Evolutionary conservation across 108 stramenopile species (phyloP), one percentile per base, ranked within the genome.

Genomic region (Bacterosira constricta): DNA sequence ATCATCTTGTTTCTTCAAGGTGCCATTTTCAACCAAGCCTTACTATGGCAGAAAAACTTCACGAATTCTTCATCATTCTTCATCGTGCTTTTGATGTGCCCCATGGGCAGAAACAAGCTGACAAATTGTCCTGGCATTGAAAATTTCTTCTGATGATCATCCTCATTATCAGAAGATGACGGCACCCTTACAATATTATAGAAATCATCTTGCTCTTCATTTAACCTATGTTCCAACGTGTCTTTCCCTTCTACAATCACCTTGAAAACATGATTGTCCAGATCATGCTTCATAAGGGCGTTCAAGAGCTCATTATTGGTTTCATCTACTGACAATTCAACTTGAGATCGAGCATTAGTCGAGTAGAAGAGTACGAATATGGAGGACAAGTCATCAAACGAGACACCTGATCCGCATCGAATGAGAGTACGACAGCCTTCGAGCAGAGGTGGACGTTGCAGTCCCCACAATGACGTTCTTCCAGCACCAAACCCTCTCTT

Each of bases 61-160:
- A 85, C 53, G 63, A 95, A 95, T 35, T 90, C 89, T 61, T 85
- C 79, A 65, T 95, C 93, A 60, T 78, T 75, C 26, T 81, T 82
- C 77, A 67, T 79, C 7, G 93, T 90, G 58, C 88, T 89, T 62
- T 95, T 95, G 47, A 95, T 82, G 66, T 95, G 93, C 18, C 93
- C 93, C 36, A 91, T 59, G 12, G 86, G 83, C 47, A 95, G 79
- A 53, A 85, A 87, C 31, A 86, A 61, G 44, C 85, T 87, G 9
- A 88, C 65, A 65, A 95, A 95, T n/a, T 91, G 85, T 8, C 90
- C 90, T 5, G 81, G 87, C 88, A 91, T 84, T 7, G 86, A 82
- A 71, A 86, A 90, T 17, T 71, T 59, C 29, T 56, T 71, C 51
- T 69, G 63, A 3, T 73, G 61, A 0, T 57, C 62, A 4, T 34